Percentiles rank a stretch among this genome's conserved stretches.
phyloP scores from a whole-genome alignment of 139 green algal species.

The Coelastrella sp. region DNA sequence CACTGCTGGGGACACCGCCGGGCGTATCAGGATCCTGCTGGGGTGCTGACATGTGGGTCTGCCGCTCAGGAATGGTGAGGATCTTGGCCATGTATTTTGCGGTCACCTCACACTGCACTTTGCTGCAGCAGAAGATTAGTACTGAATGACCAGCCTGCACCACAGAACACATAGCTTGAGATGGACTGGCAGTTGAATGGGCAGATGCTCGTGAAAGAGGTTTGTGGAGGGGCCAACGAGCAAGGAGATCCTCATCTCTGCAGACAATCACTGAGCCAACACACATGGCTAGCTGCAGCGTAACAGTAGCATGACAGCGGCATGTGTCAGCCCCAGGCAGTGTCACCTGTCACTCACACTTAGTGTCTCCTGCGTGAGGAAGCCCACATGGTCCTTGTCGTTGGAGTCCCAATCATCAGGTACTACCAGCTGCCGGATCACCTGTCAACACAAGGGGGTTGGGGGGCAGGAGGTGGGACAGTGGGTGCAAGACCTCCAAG shows the following conservation, averaged over 20 bases:
- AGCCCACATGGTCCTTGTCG: slow-evolving; percentile 75
- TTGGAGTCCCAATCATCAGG: slow-evolving; percentile 32
- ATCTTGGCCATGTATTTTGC: slow-evolving; percentile 27
- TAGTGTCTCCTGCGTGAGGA: slow-evolving; percentile 78
- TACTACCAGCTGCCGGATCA: slow-evolving; percentile 59
- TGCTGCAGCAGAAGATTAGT: slow-evolving; percentile 90
- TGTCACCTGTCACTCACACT: neutral
- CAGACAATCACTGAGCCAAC: neutral
- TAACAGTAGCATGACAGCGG: no score
- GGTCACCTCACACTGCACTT: slow-evolving; percentile 58
- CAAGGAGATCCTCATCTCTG: neutral
- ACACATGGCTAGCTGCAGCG: no score
- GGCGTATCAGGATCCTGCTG: neutral
- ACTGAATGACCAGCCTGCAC: slow-evolving; percentile 75
- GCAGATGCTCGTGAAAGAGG: no score
- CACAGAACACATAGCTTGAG: no score
- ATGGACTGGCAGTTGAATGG: no score
- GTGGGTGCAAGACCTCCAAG: no score
- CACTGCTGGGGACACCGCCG: neutral
- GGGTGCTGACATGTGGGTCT: neutral
- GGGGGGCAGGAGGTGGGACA: no score
- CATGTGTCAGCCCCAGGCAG: no score
- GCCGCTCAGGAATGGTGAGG: slow-evolving; percentile 24
- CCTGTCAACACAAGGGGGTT: neutral
- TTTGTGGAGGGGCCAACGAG: neutral